A percentile compares a stretch with the other conserved stretches of the same genome.
These are phyloP conservation scores for Plasmopara halstedii DNA, from an alignment of 352 stramenopile genomes.

Conservation along the genomic window DNA sequence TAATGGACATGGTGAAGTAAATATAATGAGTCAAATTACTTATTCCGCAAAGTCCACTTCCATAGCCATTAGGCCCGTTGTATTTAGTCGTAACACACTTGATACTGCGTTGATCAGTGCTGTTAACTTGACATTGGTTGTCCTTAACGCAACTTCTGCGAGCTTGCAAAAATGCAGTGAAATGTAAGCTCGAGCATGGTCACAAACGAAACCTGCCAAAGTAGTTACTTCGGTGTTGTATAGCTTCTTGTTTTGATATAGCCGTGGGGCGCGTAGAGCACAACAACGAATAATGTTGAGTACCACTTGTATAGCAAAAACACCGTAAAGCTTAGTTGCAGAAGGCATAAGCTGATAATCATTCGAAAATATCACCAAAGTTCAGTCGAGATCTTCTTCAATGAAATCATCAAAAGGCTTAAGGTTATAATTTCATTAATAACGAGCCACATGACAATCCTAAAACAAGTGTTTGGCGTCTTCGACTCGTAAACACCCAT, in stretches of 20 bases:
- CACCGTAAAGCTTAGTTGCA: neutral
- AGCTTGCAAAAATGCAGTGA: too few relatives aligned
- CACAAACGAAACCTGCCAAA: neutral
- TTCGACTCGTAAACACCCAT: neutral
- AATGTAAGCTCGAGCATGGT: neutral
- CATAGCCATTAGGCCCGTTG: too few relatives aligned
- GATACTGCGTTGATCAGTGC: too few relatives aligned
- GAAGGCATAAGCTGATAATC: neutral
- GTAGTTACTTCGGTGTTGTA: slow-evolving; percentile 2
- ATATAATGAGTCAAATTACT: too few relatives aligned
- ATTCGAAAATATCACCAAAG: neutral
- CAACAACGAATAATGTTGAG: slow-evolving; percentile 4
- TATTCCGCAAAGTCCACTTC: too few relatives aligned
- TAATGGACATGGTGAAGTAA: too few relatives aligned
- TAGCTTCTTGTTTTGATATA: slow-evolving; percentile 4
- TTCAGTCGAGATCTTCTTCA: neutral
- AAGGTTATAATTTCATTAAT: slow-evolving; percentile 1
- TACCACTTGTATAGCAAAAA: neutral
- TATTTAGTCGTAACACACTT: too few relatives aligned
- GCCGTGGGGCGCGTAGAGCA: slow-evolving; percentile 1
- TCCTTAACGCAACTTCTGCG: too few relatives aligned
- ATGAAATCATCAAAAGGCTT: slow-evolving; percentile 1
- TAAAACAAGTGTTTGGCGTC: slow-evolving; percentile 5
- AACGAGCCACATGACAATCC: neutral
- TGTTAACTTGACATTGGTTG: too few relatives aligned